Base-by-base conservation (phyloP, 1,284 basidiomycete species). In the Microbotryum violaceum region DNA sequence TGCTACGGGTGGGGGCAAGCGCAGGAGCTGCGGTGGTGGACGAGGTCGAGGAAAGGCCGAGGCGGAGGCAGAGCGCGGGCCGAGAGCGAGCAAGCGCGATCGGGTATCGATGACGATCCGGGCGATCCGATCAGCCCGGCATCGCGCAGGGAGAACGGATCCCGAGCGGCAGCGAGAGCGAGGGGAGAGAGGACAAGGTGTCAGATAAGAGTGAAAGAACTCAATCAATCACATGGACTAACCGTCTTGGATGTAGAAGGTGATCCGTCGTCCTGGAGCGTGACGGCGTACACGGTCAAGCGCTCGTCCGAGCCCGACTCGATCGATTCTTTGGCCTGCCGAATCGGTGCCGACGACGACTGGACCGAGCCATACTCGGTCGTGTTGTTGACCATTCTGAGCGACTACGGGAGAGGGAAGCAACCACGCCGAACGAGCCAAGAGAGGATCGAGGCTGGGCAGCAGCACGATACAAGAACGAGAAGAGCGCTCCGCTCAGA, bases 261-360 rank as follows among this genome's bases (percentile, higher is more conserved):
- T 25, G 88, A 89, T 54, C 93, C 93, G 77, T 97, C 90, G 23
- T 86, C 81, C 72, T 91, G 89, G 47, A 97, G 81, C 62, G 80
- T 79, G 31, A 97, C 81, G 75, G 92, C 87, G 72, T 89, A 93
- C 25, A 96, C 90, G 48, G 55, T 42, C 14, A 63, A n/a, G 4
- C 54, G 54, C 14, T 54, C 27, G 18, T 33, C 42, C 37, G 37
- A 42, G 37, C 14, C 37, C 37, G 37, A 42, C 37, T 42, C 16
- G 37, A 42, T 42, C 16, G 37, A 42, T 18, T 42, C 37, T 42
- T 42, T 42, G 16, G 37, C 37, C 37, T 12, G 14, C 18, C 37
- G 37, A 1, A 42, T 16, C 37, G 37, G 37, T 10, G 37, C 37
- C 4, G 37, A 42, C 37, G 37, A 42, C 16, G 37, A 42, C 37